Percentiles rank a stretch among this genome's conserved stretches.
These are phyloP conservation scores for Citrus reticulata DNA, from an alignment of 345 rosid genomes.

Conservation along the genomic window DNA sequence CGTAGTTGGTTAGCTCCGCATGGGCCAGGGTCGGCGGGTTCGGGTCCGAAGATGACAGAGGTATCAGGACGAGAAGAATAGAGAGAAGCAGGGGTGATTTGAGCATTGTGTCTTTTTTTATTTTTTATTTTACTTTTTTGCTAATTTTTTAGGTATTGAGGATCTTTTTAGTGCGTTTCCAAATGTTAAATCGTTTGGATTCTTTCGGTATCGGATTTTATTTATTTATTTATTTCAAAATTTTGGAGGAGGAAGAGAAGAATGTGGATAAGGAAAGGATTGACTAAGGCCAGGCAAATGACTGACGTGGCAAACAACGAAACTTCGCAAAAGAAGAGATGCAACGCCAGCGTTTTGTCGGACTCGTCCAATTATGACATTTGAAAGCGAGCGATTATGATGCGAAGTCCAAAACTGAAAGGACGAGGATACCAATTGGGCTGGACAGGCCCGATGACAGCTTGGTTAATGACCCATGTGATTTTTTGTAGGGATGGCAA, in stretches of 20 bases:
- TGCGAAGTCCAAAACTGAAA: not conserved
- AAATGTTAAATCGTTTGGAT: too few relatives aligned
- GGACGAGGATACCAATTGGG: not conserved
- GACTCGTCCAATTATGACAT: not conserved
- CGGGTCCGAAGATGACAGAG: slow-evolving; percentile 24
- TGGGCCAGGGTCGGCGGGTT: slow-evolving; percentile 54
- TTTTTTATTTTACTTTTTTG: not conserved
- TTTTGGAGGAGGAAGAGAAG: not conserved
- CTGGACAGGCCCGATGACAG: not conserved
- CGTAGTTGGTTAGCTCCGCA: slow-evolving; percentile 56
- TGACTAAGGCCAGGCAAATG: not conserved
- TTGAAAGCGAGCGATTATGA: not conserved
- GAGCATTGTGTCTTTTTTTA: slow-evolving; percentile 12
- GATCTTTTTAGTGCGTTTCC: too few relatives aligned
- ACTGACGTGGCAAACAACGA: not conserved
- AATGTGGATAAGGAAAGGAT: not conserved
- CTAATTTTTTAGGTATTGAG: too few relatives aligned
- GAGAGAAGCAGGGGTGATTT: slow-evolving; percentile 23
- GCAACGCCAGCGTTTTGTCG: not conserved
- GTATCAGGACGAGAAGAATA: slow-evolving; percentile 19
- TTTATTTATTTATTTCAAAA: not conserved
- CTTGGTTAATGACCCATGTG: not conserved
- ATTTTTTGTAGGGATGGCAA: too few relatives aligned
- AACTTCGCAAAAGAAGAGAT: not conserved
- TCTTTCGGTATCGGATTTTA: too few relatives aligned